A percentile compares a stretch with the other conserved stretches of the same genome.
phyloP scores from a whole-genome alignment of 2,329 filamentous ascomycete genomes.

The Chalara sp. region DNA sequence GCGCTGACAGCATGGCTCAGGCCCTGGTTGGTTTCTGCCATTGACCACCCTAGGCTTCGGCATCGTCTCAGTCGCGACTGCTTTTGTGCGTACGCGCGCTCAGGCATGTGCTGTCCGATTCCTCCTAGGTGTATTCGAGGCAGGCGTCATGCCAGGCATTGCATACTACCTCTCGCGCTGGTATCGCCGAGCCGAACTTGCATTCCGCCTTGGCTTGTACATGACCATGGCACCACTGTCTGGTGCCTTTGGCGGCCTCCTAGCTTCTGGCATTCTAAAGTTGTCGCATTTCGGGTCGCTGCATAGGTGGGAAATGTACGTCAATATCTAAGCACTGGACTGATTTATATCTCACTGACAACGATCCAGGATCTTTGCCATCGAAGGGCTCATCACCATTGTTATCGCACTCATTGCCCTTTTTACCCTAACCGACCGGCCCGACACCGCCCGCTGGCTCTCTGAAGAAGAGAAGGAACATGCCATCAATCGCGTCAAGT shows the following conservation, averaged over 20 bases:
- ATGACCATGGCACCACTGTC: slow-evolving; percentile 65
- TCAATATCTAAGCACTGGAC: too few species aligned
- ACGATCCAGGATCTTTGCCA: slow-evolving; percentile 67
- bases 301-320: too few species aligned
- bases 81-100: slow-evolving; percentile 51
- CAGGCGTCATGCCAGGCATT: slow-evolving; percentile 57
- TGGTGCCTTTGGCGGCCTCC: slow-evolving; percentile 63
- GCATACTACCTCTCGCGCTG: slow-evolving; percentile 69
- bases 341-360: slow-evolving; percentile 43
- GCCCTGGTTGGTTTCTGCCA: slow-evolving; percentile 68
- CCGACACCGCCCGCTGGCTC: slow-evolving; percentile 62
- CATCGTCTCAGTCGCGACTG: slow-evolving; percentile 55
- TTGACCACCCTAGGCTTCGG: slow-evolving; percentile 56
- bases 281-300: slow-evolving; percentile 45
- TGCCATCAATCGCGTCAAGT: slow-evolving; percentile 60
- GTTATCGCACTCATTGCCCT: slow-evolving; percentile 52
- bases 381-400: slow-evolving; percentile 61
- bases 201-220: slow-evolving; percentile 61
- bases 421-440: slow-evolving; percentile 60
- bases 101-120: slow-evolving; percentile 49
- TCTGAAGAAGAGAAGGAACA: slow-evolving; percentile 58
- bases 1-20: too few species aligned
- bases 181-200: slow-evolving; percentile 63
- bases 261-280: slow-evolving; percentile 57
- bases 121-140: slow-evolving; percentile 62